phyloP scores from a whole-genome alignment of 2,329 filamentous ascomycete genomes.

The Myriosclerotinia duriaeana region DNA sequence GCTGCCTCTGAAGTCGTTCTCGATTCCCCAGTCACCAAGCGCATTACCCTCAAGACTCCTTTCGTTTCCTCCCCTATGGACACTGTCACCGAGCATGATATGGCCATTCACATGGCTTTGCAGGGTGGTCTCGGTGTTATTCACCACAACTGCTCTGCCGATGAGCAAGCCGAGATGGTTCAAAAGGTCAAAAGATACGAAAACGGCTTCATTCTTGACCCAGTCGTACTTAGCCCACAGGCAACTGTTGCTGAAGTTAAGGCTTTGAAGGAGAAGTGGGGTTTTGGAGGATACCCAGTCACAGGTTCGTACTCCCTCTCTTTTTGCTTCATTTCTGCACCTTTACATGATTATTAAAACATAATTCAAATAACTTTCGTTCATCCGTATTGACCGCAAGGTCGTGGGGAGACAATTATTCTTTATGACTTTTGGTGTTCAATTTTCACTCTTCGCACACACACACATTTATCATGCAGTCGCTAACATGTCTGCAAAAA shows the following conservation, averaged over 20 bases:
- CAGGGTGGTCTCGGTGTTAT: constrained; percentile 90
- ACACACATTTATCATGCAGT: background rate
- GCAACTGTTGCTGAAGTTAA: constrained; percentile 91
- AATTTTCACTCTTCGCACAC: constrained; percentile 24
- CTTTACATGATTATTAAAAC: constrained; percentile 72
- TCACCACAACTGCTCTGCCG: constrained; percentile 98
- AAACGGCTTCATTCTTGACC: constrained; percentile 98
- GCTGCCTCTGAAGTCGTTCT: constrained; percentile 84
- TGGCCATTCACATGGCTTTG: constrained; percentile 96
- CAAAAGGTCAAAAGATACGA: constrained; percentile 98
- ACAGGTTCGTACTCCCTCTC: constrained; percentile 70
- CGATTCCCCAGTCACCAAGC: constrained; percentile 91
- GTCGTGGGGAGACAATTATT: constrained; percentile 75
- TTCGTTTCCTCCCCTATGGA: constrained; percentile 99
- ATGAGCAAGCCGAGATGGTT: constrained; percentile 98
- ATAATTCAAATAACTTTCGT: constrained; percentile 96
- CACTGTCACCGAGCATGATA: constrained; percentile 98
- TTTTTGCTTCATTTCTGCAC: constrained; percentile 36
- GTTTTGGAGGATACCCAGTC: constrained; percentile 96
- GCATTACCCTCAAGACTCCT: constrained; percentile 92
- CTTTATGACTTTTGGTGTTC: constrained; percentile 45
- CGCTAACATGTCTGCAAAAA: constrained; percentile 43
- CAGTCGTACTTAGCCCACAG: constrained; percentile 81
- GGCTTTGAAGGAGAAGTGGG: constrained; percentile 94
- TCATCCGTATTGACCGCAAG: constrained; percentile 93